Conservation (phyloP, 257 asterid species). For the Salvia miltiorrhiza region DNA sequence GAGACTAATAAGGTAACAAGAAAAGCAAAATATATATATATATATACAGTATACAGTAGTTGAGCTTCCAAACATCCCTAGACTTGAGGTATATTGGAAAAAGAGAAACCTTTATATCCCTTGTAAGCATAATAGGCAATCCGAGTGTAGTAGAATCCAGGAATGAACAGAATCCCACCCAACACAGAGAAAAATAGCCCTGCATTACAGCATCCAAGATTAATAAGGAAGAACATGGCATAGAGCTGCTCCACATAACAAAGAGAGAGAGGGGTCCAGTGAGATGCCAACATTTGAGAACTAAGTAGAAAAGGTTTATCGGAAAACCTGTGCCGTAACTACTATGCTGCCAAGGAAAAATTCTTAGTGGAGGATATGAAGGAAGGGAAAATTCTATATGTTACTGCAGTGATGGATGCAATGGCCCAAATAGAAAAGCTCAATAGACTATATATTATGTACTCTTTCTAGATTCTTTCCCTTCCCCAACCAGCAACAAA, state of each 20-base stretch:
- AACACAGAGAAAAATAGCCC: constrained; percentile 71
- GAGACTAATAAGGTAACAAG: not conserved
- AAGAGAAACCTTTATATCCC: constrained; percentile 89
- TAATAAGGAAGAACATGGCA: not conserved
- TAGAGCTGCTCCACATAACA: not conserved
- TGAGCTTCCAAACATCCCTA: constrained; percentile 28
- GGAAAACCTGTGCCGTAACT: not conserved
- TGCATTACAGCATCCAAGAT: constrained; percentile 24
- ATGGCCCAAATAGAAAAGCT: not conserved
- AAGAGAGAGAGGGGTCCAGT: not conserved
- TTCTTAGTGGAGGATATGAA: too few species aligned
- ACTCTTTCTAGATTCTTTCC: not conserved
- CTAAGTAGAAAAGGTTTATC: not conserved
- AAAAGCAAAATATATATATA: not conserved
- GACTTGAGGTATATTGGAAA: constrained; percentile 73
- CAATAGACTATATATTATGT: not conserved
- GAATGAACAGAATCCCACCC: constrained; percentile 74
- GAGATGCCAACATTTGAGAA: not conserved
- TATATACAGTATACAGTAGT: constrained; percentile 16
- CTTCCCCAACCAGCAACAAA: not conserved
- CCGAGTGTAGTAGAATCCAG: constrained; percentile 81
- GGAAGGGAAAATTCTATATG: not conserved
- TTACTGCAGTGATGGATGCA: not conserved
- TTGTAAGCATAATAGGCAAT: constrained; percentile 86
- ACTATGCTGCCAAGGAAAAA: not conserved